These are phyloP conservation scores for Oryza coarctata DNA, from an alignment of 176 grass and related monocot genomes.

Conservation along the genomic window DNA sequence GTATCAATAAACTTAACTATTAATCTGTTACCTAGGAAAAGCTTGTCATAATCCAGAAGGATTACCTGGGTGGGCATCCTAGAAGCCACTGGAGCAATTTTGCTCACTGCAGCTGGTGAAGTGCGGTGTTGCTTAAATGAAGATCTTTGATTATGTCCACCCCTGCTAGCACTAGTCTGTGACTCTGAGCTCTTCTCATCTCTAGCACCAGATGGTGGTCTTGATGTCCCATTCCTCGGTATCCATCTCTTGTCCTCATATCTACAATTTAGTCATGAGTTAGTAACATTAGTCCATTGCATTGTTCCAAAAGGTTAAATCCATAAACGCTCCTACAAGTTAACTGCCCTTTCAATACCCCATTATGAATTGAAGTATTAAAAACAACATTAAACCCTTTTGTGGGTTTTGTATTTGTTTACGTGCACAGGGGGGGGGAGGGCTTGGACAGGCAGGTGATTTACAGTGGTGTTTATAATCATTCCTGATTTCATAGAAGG, in stretches of 20 bases:
- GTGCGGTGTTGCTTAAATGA: constrained; percentile 60
- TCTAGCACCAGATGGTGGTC: constrained; percentile 32
- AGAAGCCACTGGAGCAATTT: constrained; percentile 58
- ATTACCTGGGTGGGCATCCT: constrained; percentile 56
- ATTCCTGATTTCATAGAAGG: not conserved
- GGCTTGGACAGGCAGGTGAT: not conserved
- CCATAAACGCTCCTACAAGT: not conserved
- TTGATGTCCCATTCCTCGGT: constrained; percentile 64
- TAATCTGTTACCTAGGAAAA: not conserved
- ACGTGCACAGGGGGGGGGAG: too few species aligned
- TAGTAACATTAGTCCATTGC: not conserved
- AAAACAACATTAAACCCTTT: not conserved
- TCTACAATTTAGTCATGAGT: constrained; percentile 46
- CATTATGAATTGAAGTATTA: not conserved
- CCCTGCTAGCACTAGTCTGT: constrained; percentile 45
- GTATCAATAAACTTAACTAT: not conserved
- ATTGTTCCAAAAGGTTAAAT: not conserved
- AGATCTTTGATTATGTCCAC: constrained; percentile 50
- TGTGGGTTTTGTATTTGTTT: not conserved
- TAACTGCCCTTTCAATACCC: not conserved
- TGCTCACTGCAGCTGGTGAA: constrained; percentile 38
- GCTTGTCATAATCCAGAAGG: constrained; percentile 1
- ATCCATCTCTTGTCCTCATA: constrained; percentile 99
- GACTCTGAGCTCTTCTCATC: constrained; percentile 56
- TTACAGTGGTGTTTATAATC: not conserved